Conservation (phyloP, 371 early-diverging fungal genomes). For the Dinochytrium kinnereticum region DNA sequence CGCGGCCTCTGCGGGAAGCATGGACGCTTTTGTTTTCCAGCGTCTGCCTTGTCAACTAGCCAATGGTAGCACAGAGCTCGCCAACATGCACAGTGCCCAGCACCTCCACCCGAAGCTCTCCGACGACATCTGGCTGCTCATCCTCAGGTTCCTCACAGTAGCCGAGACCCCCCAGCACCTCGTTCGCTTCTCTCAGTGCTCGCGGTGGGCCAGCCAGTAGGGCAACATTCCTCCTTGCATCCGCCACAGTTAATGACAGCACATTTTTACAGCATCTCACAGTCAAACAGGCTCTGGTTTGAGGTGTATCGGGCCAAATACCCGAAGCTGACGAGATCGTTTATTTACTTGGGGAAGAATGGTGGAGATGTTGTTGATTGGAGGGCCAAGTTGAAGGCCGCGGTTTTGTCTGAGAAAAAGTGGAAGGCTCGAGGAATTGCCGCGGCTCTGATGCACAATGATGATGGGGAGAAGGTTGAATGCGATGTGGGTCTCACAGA, state of each 20-base stretch:
- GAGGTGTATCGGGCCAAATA: neutral
- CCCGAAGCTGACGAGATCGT: neutral
- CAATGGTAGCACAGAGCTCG: no score
- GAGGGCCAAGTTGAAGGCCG: neutral
- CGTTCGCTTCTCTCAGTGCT: neutral
- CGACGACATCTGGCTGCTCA: neutral
- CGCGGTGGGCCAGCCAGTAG: neutral
- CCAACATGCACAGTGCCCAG: neutral
- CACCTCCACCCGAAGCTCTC: neutral
- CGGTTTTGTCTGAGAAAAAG: neutral
- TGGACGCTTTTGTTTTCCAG: no score
- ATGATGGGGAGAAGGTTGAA: neutral
- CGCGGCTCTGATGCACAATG: neutral
- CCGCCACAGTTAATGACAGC: neutral
- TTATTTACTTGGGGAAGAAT: neutral
- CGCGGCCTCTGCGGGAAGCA: no score
- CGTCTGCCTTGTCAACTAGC: no score
- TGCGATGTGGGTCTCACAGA: no score
- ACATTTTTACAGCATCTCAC: neutral
- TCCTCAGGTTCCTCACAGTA: neutral
- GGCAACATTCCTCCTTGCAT: neutral
- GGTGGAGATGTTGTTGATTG: neutral
- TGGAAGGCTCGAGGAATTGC: neutral
- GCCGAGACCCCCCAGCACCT: neutral
- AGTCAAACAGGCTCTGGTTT: neutral